Conservation (phyloP, 78 protist genomes). For the Dictyostelium purpureum region DNA sequence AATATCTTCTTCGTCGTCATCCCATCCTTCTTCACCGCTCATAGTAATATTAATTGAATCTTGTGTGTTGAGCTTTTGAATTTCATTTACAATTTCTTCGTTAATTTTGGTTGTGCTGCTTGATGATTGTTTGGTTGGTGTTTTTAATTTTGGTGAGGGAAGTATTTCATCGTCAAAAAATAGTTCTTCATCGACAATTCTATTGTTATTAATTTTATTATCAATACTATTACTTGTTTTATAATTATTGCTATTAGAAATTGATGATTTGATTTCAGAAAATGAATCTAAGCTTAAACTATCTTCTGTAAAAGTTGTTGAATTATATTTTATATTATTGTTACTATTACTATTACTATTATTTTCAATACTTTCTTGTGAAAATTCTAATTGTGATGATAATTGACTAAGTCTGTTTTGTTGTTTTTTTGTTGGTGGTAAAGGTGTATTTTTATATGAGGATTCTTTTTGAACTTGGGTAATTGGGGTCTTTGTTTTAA, state of each 20-base stretch:
- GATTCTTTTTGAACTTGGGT: too few species aligned
- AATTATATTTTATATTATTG: too few species aligned
- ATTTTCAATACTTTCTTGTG: not conserved
- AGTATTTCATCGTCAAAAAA: conserved; percentile 16
- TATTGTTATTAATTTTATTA: not conserved
- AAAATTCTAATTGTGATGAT: not conserved
- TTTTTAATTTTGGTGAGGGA: conserved; percentile 5
- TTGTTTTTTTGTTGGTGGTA: not conserved
- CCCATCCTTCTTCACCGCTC: not conserved
- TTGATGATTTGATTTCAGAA: too few species aligned
- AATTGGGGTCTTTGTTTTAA: too few species aligned
- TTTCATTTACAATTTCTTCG: not conserved
- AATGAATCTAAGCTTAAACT: too few species aligned
- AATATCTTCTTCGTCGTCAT: not conserved
- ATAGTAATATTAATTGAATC: not conserved
- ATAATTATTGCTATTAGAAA: not conserved
- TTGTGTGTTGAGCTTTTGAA: not conserved
- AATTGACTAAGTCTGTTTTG: not conserved
- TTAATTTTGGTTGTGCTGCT: not conserved
- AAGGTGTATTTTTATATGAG: too few species aligned
- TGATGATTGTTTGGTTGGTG: not conserved
- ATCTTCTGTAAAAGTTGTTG: not conserved
- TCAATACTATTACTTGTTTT: not conserved
- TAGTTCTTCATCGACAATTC: not conserved
- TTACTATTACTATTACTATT: not conserved